Conservation (phyloP, 345 rosid species). For the Dipteronia dyeriana region DNA sequence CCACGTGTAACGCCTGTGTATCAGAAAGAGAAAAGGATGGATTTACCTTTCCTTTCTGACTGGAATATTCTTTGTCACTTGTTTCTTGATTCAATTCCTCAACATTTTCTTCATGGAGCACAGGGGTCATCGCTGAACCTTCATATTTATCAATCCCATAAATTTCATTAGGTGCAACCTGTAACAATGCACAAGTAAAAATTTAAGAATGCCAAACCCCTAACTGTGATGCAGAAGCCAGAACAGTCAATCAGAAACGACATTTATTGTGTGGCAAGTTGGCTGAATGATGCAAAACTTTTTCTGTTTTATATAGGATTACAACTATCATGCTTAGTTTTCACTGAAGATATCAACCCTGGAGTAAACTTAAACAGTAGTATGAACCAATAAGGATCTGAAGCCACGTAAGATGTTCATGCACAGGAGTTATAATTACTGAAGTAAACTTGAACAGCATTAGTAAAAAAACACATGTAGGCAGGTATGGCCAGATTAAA, state of each 20-base stretch:
- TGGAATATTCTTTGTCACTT: constrained; percentile 37
- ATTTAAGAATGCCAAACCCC: constrained; percentile 9
- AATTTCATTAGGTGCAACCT: constrained; percentile 87
- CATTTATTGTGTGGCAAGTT: background rate
- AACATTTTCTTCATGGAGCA: constrained; percentile 38
- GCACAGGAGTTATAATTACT: background rate
- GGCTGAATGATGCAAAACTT: background rate
- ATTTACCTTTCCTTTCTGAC: constrained; percentile 57
- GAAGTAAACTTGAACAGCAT: background rate
- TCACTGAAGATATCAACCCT: background rate
- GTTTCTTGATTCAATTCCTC: constrained; percentile 52
- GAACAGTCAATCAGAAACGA: background rate
- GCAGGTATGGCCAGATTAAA: background rate
- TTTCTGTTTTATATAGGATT: background rate
- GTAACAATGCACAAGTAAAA: constrained; percentile 29
- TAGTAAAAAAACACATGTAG: background rate
- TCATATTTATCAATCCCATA: constrained; percentile 63
- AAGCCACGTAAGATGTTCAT: background rate
- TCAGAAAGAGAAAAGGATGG: constrained; percentile 11
- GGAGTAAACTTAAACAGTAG: background rate
- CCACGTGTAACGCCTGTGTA: constrained; percentile 1
- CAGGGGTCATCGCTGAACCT: constrained; percentile 37
- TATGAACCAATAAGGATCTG: background rate
- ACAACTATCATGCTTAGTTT: background rate
- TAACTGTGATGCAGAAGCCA: constrained; percentile 3